Base-by-base conservation (phyloP, 2,329 filamentous ascomycete species). In the Venturia effusa region DNA sequence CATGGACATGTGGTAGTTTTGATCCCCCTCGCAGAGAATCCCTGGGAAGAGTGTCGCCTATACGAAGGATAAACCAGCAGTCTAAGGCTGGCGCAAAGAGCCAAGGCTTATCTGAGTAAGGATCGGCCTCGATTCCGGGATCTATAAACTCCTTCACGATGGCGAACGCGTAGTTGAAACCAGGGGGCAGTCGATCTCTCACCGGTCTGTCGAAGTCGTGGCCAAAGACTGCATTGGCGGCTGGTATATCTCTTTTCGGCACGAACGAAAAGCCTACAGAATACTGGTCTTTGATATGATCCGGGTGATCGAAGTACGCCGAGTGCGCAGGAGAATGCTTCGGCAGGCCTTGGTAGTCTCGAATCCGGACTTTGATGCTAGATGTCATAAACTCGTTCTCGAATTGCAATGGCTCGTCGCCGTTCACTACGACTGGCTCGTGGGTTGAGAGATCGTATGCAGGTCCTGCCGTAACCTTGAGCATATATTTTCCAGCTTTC, bases 121-220 rank as follows among this genome's bases (percentile, higher is more conserved):
- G 86, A 73, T 99, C 92, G 13, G 92, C 92, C 8, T 97, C 91
- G 0, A 99, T 78, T 0, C 92, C 90, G 0, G 93, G 93, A 72
- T 99, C 93, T 60, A 97, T 88, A 78, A 87, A 89, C 89, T 90
- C 95, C 69, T 90, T 90, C 34, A 96, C 90, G 51, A 96, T 87
- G 63, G 85, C 87, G 75, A 97, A 85, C 0, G 92, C 92, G 11
- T 90, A 87, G 72, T 85, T 85, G 75, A 96, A 96, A 0, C 93
- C 92, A 0, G 90, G 90, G 0, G 93, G 93, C 1, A 97, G 79
- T 19, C 87, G 84, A 72, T 96, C 88, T 34, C 91, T 84, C 69
- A 99, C 93, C 0, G 94, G 90, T 61, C 88, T 84, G 71, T 96
- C 92, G 73, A 97, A 97, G 79, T 97, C 92, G 74, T 97, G 97